Conservation (phyloP, 2,329 filamentous ascomycete genomes). For the Orbilia ellipsospora region DNA sequence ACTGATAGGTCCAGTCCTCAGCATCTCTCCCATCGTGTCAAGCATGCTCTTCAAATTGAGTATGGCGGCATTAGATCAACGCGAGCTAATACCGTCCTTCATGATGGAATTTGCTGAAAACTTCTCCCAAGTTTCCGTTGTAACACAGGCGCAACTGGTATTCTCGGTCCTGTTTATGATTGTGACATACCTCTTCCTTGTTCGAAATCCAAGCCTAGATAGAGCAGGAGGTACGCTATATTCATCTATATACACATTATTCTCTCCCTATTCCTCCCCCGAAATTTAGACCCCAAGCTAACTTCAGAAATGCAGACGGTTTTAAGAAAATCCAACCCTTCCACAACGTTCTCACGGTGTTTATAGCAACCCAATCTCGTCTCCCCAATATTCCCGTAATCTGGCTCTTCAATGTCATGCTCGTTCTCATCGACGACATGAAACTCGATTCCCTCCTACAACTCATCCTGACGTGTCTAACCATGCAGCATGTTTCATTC, state of each 20-base stretch:
- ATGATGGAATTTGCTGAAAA: constrained; percentile 62
- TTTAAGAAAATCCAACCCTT: constrained; percentile 61
- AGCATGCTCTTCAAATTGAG: constrained; percentile 88
- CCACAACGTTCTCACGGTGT: constrained; percentile 78
- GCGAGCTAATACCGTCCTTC: constrained; percentile 73
- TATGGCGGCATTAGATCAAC: constrained; percentile 87
- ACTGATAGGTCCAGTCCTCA: constrained; percentile 63
- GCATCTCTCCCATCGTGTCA: constrained; percentile 64
- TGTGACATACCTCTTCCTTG: constrained; percentile 63
- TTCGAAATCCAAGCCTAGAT: constrained; percentile 10
- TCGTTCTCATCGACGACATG: constrained; percentile 66
- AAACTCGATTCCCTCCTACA: constrained; percentile 57
- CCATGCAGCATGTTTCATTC: constrained; percentile 84
- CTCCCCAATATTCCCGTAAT: constrained; percentile 87
- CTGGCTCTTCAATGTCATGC: constrained; percentile 75
- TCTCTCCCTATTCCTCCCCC: neutral
- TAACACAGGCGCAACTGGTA: constrained; percentile 64
- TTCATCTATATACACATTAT: no score
- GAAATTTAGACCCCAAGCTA: neutral
- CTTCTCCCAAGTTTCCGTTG: constrained; percentile 64
- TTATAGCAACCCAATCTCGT: constrained; percentile 87
- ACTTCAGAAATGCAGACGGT: neutral
- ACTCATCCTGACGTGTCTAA: constrained; percentile 75
- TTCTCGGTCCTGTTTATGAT: constrained; percentile 58
- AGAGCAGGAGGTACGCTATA: constrained; percentile 3